Conservation (phyloP, 768 basidiomycete species). For the Multifurca ochricompacta region DNA sequence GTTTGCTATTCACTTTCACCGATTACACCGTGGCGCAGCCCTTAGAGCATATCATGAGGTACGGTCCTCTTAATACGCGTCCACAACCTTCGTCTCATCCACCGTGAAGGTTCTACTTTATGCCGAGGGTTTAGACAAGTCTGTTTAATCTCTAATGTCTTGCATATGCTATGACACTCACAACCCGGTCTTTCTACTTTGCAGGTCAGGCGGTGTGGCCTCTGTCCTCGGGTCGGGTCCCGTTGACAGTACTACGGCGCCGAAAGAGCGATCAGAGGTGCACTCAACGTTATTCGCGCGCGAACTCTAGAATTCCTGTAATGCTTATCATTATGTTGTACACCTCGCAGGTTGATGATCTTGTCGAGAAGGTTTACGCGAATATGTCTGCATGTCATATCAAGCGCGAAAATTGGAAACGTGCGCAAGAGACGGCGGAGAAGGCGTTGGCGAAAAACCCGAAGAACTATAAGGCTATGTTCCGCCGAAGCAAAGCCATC, state of each 20-base stretch:
- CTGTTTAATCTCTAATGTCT: background rate
- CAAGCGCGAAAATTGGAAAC: constrained; percentile 72
- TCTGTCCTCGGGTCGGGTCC: constrained; percentile 1
- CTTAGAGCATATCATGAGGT: constrained; percentile 67
- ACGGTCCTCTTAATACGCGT: constrained; percentile 5
- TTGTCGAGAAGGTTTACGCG: constrained; percentile 75
- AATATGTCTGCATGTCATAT: constrained; percentile 83
- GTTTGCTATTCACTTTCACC: background rate
- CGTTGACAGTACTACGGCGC: constrained; percentile 21
- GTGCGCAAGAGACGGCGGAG: constrained; percentile 73
- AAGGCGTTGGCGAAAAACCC: constrained; percentile 73
- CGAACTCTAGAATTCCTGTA: background rate
- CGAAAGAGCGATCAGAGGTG: constrained; percentile 64
- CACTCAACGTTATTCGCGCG: constrained; percentile 4
- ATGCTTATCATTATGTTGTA: background rate
- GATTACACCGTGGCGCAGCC: constrained; percentile 35
- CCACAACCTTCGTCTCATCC: background rate
- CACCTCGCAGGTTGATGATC: constrained; percentile 52
- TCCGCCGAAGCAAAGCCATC: constrained; percentile 72
- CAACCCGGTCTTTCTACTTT: background rate
- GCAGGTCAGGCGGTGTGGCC: constrained; percentile 11
- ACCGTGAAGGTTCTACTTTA: constrained; percentile 22
- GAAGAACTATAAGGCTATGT: constrained; percentile 70
- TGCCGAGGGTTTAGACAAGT: constrained; percentile 62
- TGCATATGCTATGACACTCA: background rate